phyloP scores from a whole-genome alignment of 2,329 filamentous ascomycete species.

The Colletotrichum magnum region DNA sequence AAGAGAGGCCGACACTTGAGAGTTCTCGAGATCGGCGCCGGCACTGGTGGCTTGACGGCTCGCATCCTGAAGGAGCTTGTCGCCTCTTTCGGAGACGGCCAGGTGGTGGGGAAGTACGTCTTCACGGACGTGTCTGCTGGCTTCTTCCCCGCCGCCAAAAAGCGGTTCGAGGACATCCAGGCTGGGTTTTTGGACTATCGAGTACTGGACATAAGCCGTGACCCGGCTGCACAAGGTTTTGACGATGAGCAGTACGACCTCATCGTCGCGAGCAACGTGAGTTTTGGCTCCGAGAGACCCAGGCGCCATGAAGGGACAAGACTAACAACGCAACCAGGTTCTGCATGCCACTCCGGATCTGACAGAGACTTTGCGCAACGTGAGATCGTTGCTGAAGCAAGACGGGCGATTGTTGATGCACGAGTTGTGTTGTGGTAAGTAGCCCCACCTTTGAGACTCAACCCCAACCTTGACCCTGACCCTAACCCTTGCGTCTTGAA shows the following conservation, averaged over 20 bases:
- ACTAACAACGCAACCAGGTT: background rate
- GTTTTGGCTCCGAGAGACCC: background rate
- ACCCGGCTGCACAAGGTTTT: conserved; percentile 50
- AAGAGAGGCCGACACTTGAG: conserved; percentile 51
- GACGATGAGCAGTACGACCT: conserved; percentile 51
- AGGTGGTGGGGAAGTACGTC: conserved; percentile 40
- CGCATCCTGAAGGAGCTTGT: conserved; percentile 18
- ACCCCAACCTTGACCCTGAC: too few species aligned
- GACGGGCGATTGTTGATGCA: conserved; percentile 29
- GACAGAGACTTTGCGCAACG: conserved; percentile 16
- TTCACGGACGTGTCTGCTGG: conserved; percentile 45
- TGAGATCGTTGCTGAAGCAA: conserved; percentile 7
- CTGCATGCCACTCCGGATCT: conserved; percentile 26
- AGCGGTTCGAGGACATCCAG: background rate
- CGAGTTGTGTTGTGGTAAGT: conserved; percentile 22
- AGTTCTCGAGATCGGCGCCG: conserved; percentile 41
- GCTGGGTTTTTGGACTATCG: conserved; percentile 16
- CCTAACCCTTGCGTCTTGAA: too few species aligned
- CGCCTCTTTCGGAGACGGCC: conserved; percentile 35
- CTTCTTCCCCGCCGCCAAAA: conserved; percentile 42
- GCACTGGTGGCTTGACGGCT: conserved; percentile 26
- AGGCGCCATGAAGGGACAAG: background rate
- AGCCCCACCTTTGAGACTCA: fast-evolving
- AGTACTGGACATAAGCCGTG: conserved; percentile 46
- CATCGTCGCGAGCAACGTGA: conserved; percentile 51